Conservation (phyloP, 2,329 filamentous ascomycete genomes). For the Colletotrichum sp. region DNA sequence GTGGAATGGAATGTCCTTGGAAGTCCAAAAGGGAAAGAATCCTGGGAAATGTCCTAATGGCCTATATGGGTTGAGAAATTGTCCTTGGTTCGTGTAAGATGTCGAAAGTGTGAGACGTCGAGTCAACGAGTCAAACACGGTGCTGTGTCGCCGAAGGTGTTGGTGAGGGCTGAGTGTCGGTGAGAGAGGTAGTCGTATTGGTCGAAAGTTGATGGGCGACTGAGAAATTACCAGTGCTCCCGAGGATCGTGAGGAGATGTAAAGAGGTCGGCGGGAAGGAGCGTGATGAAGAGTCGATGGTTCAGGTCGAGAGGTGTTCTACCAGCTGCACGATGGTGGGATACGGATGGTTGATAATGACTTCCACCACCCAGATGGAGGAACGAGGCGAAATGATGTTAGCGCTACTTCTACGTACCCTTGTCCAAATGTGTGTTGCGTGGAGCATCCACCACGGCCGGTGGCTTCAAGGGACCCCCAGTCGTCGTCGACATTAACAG, state of each 20-base stretch:
- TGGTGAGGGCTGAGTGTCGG: not conserved
- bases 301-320: not conserved
- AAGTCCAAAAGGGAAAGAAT: constrained; percentile 7
- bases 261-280: constrained; percentile 36
- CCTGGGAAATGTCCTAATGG: constrained; percentile 7
- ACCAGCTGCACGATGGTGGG: constrained; percentile 14
- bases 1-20: constrained; percentile 8
- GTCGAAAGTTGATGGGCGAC: constrained; percentile 5
- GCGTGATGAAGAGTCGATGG: constrained; percentile 35
- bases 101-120: constrained; percentile 44
- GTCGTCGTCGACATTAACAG: constrained; percentile 23
- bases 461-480: constrained; percentile 26
- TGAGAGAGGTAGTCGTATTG: not conserved
- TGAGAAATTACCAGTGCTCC: constrained; percentile 7
- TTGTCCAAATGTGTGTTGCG: constrained; percentile 31
- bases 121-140: constrained; percentile 53
- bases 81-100: constrained; percentile 19
- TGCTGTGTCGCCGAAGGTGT: not conserved
- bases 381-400: constrained; percentile 24
- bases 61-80: constrained; percentile 21
- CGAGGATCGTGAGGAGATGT: constrained; percentile 24
- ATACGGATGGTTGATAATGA: constrained; percentile 24
- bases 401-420: constrained; percentile 21
- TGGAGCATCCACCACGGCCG: constrained; percentile 37
- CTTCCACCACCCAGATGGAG: constrained; percentile 11